Conservation (phyloP, 257 asterid genomes). For the Ajuga chamaepitys region DNA sequence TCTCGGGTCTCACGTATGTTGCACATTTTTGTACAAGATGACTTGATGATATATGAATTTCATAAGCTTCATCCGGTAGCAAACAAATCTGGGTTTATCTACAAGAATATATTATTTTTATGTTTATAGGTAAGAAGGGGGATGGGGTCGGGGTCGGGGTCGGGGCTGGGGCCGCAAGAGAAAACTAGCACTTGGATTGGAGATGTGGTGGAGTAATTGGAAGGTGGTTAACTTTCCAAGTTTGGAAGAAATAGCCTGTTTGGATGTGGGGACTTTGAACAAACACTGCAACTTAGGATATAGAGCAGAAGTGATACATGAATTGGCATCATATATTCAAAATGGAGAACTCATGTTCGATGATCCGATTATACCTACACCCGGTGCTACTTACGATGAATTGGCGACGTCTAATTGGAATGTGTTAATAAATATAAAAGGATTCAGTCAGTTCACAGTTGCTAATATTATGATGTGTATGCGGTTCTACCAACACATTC, state of each 20-base stretch:
- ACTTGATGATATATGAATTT: slow-evolving; percentile 20
- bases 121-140: slow-evolving; percentile 10
- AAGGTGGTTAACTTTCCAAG: slow-evolving; percentile 30
- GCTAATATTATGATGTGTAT: slow-evolving; percentile 37
- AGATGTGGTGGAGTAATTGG: slow-evolving; percentile 7
- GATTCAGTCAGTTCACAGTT: slow-evolving; percentile 29
- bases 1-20: slow-evolving; percentile 27
- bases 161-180: too few species aligned
- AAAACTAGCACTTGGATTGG: too few species aligned
- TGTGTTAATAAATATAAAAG: slow-evolving; percentile 1
- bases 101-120: background rate
- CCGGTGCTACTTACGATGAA: too few species aligned
- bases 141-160: too few species aligned
- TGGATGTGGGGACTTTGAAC: slow-evolving; percentile 13
- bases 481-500: slow-evolving; percentile 31
- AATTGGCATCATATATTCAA: slow-evolving; percentile 17
- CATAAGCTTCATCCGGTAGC: slow-evolving; percentile 28
- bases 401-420: too few species aligned
- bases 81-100: slow-evolving; percentile 17
- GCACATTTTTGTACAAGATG: slow-evolving; percentile 28
- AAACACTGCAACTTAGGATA: slow-evolving; percentile 21
- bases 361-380: background rate
- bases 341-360: slow-evolving; percentile 14
- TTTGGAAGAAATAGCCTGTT: slow-evolving; percentile 24
- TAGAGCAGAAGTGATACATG: slow-evolving; percentile 16